phyloP scores from a whole-genome alignment of 768 basidiomycete species.

The Russula foetens region DNA sequence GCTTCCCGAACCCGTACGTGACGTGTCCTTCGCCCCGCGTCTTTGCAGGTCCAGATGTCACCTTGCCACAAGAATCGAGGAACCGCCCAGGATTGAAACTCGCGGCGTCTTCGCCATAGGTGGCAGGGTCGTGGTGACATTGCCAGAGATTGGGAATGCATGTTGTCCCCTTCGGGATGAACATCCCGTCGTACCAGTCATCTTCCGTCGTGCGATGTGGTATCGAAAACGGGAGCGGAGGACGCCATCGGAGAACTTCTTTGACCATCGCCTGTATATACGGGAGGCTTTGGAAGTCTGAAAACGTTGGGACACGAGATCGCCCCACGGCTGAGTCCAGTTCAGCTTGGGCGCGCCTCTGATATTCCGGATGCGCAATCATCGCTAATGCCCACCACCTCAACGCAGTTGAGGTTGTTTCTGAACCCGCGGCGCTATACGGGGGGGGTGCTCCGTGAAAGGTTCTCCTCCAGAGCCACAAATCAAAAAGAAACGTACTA shows the following conservation, averaged over 20 bases:
- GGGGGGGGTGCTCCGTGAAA: too few relatives aligned
- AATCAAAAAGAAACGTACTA: conserved; percentile 13
- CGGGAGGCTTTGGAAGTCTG: conserved; percentile 1
- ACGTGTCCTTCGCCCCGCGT: conserved; percentile 5
- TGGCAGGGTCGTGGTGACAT: background rate
- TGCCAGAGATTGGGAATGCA: conserved; percentile 25
- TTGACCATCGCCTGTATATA: conserved; percentile 18
- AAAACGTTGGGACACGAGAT: conserved; percentile 13
- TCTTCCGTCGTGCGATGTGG: conserved; percentile 16
- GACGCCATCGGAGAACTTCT: conserved; percentile 10
- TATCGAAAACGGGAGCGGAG: background rate
- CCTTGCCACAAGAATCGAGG: background rate
- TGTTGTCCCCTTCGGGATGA: conserved; percentile 31
- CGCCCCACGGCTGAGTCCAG: conserved; percentile 17
- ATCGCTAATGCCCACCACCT: conserved; percentile 14
- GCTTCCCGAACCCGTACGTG: conserved; percentile 15
- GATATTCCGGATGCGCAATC: conserved; percentile 16
- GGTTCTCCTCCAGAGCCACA: too few relatives aligned
- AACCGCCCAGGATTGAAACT: conserved; percentile 19
- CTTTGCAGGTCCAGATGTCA: background rate
- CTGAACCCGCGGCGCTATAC: conserved; percentile 7
- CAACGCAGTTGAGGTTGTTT: background rate
- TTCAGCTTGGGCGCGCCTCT: conserved; percentile 18
- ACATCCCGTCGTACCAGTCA: conserved; percentile 24
- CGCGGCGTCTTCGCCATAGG: conserved; percentile 14